phyloP scores from a whole-genome alignment of 495 filamentous ascomycete genomes.

The Sporormia fimetaria region DNA sequence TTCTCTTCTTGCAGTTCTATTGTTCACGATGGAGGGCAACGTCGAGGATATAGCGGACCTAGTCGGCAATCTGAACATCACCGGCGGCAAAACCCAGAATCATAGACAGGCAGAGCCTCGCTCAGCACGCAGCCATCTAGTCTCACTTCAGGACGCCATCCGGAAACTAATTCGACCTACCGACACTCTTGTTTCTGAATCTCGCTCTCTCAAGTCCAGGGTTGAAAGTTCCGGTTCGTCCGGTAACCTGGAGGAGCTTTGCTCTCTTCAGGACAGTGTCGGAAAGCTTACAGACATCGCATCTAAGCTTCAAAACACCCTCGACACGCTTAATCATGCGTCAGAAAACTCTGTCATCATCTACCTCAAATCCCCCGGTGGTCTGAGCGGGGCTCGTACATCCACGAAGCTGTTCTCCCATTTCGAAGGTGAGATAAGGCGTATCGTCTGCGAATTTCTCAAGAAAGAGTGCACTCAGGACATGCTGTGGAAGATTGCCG shows the following conservation, averaged over 20 bases:
- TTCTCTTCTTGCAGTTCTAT: no score
- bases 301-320: background rate
- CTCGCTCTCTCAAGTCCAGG: background rate
- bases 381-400: background rate
- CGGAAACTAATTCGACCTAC: conserved; percentile 1
- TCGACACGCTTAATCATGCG: conserved; percentile 1
- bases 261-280: background rate
- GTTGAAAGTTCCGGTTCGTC: background rate
- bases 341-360: conserved; percentile 2
- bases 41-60: conserved; percentile 4
- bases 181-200: background rate
- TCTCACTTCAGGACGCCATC: background rate
- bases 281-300: conserved; percentile 1
- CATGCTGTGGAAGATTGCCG: conserved; percentile 2
- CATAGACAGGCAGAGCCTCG: background rate
- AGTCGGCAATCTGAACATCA: background rate
- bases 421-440: conserved; percentile 4
- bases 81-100: background rate
- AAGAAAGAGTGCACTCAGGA: background rate
- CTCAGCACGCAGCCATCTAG: background rate
- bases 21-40: conserved; percentile 1
- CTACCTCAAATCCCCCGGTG: conserved; percentile 2
- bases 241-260: conserved; percentile 1
- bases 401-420: conserved; percentile 1
- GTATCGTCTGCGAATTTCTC: background rate